Evolutionary conservation across 805 yeast genomes (phyloP), one percentile per base, ranked within the genome.

Genomic region (Yarrowia alimentaria): DNA sequence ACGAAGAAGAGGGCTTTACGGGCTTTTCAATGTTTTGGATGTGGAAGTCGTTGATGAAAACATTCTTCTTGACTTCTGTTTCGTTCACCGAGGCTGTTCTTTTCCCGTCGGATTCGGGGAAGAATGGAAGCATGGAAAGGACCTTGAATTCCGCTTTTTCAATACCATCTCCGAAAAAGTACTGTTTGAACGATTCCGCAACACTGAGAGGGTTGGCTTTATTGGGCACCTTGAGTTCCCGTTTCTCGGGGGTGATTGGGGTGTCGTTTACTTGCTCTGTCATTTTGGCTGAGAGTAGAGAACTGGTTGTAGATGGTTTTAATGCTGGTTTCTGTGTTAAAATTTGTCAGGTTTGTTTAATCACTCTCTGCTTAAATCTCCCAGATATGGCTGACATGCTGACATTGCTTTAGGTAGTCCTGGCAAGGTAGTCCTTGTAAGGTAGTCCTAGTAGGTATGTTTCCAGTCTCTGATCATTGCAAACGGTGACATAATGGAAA

Each of bases 41-140:
- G 5, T 26, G 33, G 19, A 40, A 40, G 20, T 40, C 47, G 47
- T 40, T 40, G 24, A 40, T 40, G 19, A 19, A 40, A 7, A 10
- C 6, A 12, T 28, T 14, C 25, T 26, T 26, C 9, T 19, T 28
- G 47, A 40, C 11, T 13, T 40, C 47, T 4, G 47, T 40, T 12
- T 40, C 47, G 19, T 24, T 18, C 6, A 40, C 26, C 18, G 25
- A 9, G 10, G 47, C 47, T 13, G 2, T 19, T 18, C 47, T n/a
- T 13, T 40, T 40, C 3, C 47, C 33, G 13, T 40, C 47, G 2
- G 47, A 28, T 7, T 40, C 47, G 6, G 47, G 47, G 5, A 26
- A 40, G 11, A 40, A 79, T 2, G 83, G 77, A 13, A 81, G 61
- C 1, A 65, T 59, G 6, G 79, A 72, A 13, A 82, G 65, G 6